phyloP scores from a whole-genome alignment of 2,329 filamentous ascomycete genomes.

The Neurospora sp. region DNA sequence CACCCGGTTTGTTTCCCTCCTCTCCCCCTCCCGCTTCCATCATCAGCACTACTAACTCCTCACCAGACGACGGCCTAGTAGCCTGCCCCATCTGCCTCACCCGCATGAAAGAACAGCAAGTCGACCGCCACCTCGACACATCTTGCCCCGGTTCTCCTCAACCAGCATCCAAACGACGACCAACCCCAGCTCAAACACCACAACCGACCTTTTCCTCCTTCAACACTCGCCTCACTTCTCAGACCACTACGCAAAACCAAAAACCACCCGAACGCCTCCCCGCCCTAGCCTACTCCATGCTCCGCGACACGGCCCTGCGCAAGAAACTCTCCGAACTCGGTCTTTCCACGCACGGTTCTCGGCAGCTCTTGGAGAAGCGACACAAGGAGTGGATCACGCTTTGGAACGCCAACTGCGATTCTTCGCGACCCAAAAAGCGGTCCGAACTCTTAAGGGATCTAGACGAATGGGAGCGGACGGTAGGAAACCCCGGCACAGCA shows the following conservation, averaged over 20 bases:
- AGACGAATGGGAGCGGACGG: conserved; percentile 76
- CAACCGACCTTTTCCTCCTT: conserved; percentile 6
- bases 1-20: not conserved
- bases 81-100: conserved; percentile 73
- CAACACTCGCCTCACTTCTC: conserved; percentile 13
- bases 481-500: conserved; percentile 48
- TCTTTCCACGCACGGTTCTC: conserved; percentile 60
- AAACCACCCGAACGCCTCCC: conserved; percentile 56
- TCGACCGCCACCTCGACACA: conserved; percentile 73
- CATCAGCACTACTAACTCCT: not conserved
- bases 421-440: conserved; percentile 60
- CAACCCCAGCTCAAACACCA: not conserved
- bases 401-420: conserved; percentile 96
- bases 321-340: conserved; percentile 78
- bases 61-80: conserved; percentile 62
- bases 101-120: conserved; percentile 69
- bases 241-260: conserved; percentile 12
- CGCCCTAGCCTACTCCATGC: conserved; percentile 72
- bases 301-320: conserved; percentile 69
- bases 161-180: conserved; percentile 12
- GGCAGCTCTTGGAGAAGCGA: conserved; percentile 62
- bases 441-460: conserved; percentile 54
- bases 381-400: conserved; percentile 92
- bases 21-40: not conserved
- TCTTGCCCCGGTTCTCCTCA: conserved; percentile 35